These are phyloP conservation scores for Saprolegnia parasitica DNA, from an alignment of 352 stramenopile genomes.

Conservation along the genomic window DNA sequence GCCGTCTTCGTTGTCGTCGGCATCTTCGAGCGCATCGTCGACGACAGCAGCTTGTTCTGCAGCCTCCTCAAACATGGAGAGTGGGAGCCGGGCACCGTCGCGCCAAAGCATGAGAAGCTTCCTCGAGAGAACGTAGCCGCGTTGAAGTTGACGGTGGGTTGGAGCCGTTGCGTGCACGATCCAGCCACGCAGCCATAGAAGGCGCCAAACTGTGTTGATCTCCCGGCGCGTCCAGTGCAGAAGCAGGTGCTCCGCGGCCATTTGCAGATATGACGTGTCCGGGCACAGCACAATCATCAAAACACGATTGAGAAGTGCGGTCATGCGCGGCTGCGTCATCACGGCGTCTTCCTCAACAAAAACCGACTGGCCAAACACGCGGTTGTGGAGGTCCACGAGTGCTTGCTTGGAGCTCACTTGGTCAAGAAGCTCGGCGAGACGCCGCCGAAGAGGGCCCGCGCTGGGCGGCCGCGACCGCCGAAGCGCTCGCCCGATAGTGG, in stretches of 20 bases:
- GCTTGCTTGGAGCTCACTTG: neutral
- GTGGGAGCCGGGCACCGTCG: constrained; percentile 1
- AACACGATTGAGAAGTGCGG: constrained; percentile 65
- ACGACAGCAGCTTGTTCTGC: constrained; percentile 4
- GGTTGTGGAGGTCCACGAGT: neutral
- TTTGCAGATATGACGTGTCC: constrained; percentile 63
- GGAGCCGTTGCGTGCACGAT: constrained; percentile 60
- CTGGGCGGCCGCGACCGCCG: neutral
- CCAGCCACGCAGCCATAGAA: constrained; percentile 82
- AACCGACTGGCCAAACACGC: neutral
- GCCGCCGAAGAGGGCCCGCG: neutral
- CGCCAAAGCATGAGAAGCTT: constrained; percentile 1
- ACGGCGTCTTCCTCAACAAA: constrained; percentile 72
- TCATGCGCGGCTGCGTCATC: constrained; percentile 47
- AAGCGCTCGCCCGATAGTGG: neutral
- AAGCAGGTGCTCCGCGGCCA: constrained; percentile 79
- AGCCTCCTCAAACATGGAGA: constrained; percentile 17
- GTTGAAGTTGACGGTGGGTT: neutral
- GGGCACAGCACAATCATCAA: constrained; percentile 79
- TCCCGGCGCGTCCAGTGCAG: constrained; percentile 68
- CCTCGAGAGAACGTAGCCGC: neutral
- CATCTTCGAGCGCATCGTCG: neutral
- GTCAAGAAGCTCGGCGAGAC: constrained; percentile 10
- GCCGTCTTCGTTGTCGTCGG: neutral
- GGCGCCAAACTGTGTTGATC: constrained; percentile 75